Evolutionary conservation across 306 rosid species (phyloP).

Genomic region (Boehmeria nivea): DNA sequence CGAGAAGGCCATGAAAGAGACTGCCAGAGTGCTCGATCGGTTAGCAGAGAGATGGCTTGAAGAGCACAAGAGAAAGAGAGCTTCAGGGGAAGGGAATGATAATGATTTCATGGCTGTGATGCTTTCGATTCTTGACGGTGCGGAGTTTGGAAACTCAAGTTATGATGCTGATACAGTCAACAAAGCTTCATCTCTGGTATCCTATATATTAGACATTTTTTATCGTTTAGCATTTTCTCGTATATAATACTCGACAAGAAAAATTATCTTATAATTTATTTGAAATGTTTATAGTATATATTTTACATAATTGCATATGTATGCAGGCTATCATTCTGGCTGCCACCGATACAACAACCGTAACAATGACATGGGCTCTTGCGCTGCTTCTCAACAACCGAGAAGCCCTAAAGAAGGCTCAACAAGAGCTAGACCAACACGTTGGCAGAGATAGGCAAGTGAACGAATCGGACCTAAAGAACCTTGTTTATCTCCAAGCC

Average conservation of each 20-base stretch:
- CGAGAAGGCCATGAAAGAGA: slow-evolving; percentile 22
- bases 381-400: slow-evolving; percentile 22
- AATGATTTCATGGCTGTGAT: not conserved
- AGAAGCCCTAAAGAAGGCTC: not conserved
- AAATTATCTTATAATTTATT: too few relatives aligned
- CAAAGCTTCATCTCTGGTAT: slow-evolving; percentile 31
- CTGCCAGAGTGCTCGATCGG: slow-evolving; percentile 14
- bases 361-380: slow-evolving; percentile 26
- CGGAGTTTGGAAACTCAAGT: not conserved
- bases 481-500: slow-evolving; percentile 24
- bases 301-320: too few relatives aligned
- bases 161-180: slow-evolving; percentile 12
- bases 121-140: slow-evolving; percentile 6
- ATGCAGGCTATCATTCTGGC: slow-evolving; percentile 18
- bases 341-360: slow-evolving; percentile 22
- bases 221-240: not conserved
- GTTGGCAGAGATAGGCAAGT: slow-evolving; percentile 24
- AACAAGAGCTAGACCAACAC: slow-evolving; percentile 13
- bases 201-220: not conserved
- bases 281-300: too few relatives aligned
- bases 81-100: not conserved
- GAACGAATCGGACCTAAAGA: slow-evolving; percentile 21
- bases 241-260: too few relatives aligned
- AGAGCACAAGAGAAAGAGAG: slow-evolving; percentile 32
- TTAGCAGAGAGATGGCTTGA: slow-evolving; percentile 31